These are phyloP conservation scores for Colletotrichum higginsianum DNA, from an alignment of 2,329 filamentous ascomycete genomes.

Conservation along the genomic window DNA sequence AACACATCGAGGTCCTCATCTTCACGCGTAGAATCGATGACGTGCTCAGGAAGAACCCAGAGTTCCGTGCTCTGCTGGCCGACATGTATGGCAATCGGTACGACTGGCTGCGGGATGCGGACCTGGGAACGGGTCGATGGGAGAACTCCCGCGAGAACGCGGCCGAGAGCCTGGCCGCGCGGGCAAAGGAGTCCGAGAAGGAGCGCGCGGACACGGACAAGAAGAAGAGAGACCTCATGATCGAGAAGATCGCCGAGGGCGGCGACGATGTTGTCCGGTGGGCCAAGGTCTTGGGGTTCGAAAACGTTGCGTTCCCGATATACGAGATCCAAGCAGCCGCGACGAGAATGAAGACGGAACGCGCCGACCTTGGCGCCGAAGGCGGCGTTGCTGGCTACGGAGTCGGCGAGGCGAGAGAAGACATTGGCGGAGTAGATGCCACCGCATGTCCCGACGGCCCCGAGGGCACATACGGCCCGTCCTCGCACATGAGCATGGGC, in stretches of 20 bases:
- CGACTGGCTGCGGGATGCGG: slow-evolving; percentile 35
- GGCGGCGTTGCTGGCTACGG: slow-evolving; percentile 1
- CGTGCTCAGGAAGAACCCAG: slow-evolving; percentile 7
- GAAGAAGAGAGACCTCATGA: slow-evolving; percentile 20
- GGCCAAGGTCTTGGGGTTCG: slow-evolving; percentile 25
- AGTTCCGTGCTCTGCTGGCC: slow-evolving; percentile 25
- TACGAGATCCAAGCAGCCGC: slow-evolving; percentile 14
- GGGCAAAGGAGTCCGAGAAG: slow-evolving; percentile 7
- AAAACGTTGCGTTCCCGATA: slow-evolving; percentile 5
- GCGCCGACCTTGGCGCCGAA: neutral
- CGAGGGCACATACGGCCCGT: slow-evolving; percentile 25
- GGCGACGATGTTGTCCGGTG: slow-evolving; percentile 10
- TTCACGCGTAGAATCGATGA: slow-evolving; percentile 27
- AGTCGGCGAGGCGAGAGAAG: slow-evolving; percentile 2
- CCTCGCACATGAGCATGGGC: neutral
- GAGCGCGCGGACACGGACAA: neutral
- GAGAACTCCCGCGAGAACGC: slow-evolving; percentile 15
- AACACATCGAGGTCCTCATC: slow-evolving; percentile 37
- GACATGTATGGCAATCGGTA: slow-evolving; percentile 34
- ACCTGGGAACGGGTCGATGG: slow-evolving; percentile 36
- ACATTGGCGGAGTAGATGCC: slow-evolving; percentile 8
- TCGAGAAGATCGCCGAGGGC: slow-evolving; percentile 24
- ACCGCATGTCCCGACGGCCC: slow-evolving; percentile 23
- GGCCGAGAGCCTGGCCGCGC: neutral
- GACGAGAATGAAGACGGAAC: neutral